phyloP scores from a whole-genome alignment of 2,329 filamentous ascomycete species.

The Lecanicillium sp. region DNA sequence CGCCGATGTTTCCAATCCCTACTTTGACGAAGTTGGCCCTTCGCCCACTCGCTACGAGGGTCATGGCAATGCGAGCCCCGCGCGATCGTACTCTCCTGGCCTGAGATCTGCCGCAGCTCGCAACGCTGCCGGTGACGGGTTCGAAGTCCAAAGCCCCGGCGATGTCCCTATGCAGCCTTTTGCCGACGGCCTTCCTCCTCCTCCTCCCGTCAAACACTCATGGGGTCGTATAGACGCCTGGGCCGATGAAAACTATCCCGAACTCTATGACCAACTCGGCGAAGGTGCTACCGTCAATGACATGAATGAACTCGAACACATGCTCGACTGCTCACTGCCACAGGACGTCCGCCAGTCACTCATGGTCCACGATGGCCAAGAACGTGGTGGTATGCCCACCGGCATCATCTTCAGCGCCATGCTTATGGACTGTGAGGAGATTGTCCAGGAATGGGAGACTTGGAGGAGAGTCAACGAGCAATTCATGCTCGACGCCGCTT shows the following conservation, averaged over 20 bases:
- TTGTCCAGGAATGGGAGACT: conserved; percentile 94
- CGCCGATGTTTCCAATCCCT: conserved; percentile 70
- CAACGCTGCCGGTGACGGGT: conserved; percentile 53
- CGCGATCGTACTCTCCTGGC: conserved; percentile 80
- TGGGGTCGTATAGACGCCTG: conserved; percentile 93
- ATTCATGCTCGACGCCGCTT: conserved; percentile 58
- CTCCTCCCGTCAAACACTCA: conserved; percentile 79
- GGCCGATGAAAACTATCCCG: conserved; percentile 91
- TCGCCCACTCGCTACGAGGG: conserved; percentile 39
- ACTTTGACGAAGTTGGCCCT: conserved; percentile 61
- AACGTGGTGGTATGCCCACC: conserved; percentile 82
- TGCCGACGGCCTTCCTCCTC: conserved; percentile 79
- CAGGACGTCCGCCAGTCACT: conserved; percentile 90
- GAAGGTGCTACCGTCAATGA: conserved; percentile 91
- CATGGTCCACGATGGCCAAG: conserved; percentile 90
- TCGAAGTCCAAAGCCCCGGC: conserved; percentile 63
- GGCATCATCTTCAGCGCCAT: conserved; percentile 91
- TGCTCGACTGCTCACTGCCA: conserved; percentile 87
- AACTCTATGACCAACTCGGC: conserved; percentile 87
- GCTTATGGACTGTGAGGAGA: conserved; percentile 96
- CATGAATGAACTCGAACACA: conserved; percentile 91
- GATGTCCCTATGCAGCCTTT: conserved; percentile 98
- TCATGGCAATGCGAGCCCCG: conserved; percentile 46
- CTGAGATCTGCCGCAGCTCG: conserved; percentile 70
- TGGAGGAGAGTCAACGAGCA: conserved; percentile 92